A percentile compares a stretch with the other conserved stretches of the same genome.
Evolutionary conservation across 176 grass and related monocot genomes (phyloP).

Genomic region (Dendrocalamus sinicus): DNA sequence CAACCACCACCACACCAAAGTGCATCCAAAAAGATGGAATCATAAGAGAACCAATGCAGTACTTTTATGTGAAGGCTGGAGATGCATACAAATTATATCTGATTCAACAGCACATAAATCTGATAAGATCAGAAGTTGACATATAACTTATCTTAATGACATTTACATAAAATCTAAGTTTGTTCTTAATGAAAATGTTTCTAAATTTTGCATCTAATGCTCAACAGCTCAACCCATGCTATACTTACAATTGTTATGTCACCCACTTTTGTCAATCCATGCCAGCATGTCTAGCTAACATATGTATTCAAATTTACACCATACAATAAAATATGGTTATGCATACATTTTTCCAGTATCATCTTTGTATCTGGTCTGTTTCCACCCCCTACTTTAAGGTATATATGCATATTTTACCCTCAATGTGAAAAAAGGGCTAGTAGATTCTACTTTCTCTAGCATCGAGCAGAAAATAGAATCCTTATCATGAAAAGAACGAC

Average conservation of each 20-base stretch:
- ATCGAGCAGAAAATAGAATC: conserved; percentile 16
- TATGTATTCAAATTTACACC: not conserved
- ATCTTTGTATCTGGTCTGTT: conserved; percentile 15
- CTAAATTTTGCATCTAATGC: not conserved
- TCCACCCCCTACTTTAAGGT: conserved; percentile 28
- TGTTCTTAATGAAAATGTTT: not conserved
- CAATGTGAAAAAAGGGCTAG: conserved; percentile 46
- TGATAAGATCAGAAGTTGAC: not conserved
- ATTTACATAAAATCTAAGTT: not conserved
- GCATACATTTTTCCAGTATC: not conserved
- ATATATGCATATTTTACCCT: conserved; percentile 29
- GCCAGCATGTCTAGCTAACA: not conserved
- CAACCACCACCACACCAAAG: conserved; percentile 12
- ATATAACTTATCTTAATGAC: not conserved
- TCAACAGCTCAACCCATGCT: not conserved
- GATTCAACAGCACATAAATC: not conserved
- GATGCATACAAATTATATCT: not conserved
- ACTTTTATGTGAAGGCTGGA: not conserved
- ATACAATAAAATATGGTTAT: not conserved
- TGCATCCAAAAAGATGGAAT: conserved; percentile 10
- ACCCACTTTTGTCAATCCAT: not conserved
- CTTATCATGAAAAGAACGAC: conserved; percentile 17
- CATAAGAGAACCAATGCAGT: not conserved
- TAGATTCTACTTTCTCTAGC: conserved; percentile 38
- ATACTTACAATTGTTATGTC: not conserved